Base-by-base conservation (phyloP, 2,329 filamentous ascomycete species). In the Achaetomium macrosporum region DNA sequence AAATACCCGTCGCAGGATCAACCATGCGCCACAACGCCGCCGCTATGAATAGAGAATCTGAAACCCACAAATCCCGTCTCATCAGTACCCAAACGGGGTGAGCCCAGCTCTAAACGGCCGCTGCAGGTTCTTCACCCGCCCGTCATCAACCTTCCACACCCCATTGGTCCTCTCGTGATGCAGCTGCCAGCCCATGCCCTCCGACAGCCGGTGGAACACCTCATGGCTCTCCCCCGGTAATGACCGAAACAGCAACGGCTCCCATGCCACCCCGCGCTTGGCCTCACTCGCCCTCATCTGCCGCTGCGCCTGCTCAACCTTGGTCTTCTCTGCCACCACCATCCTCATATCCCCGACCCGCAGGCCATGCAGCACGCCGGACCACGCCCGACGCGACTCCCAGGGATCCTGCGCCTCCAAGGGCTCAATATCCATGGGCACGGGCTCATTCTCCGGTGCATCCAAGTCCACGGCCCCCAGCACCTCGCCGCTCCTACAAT, bases 231-330 rank as follows among this genome's bases (percentile, higher is more conserved):
- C 63, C 1, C 61, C 65, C 2, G 50, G 43, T 6, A 51, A 36
- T 48, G 60, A 66, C 41, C 54, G 53, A 51, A 72, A 72, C 11
- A 72, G 57, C 47, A 71, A 55, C 11, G 74, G 74, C 58, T 73
- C 65, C 73, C 73, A 77, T 0, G 55, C 60, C 11, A 66, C 61
- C 6, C 73, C 73, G 35, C 64, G 63, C 13, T 76, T 76, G 60
- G 79, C 79, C 67, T 93, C 88, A 50, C 78, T 71, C 61, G 80
- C 81, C 55, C 90, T 79, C 73, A 92, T 75, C 55, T 85, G 82
- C 13, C 90, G 78, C 71, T 96, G 90, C 29, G 82, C 81, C 63
- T 91, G 85, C 68, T 96, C 90, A 52, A 96, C 87, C 64, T 84
- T 83, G 8, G 79, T 81, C 73, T 96, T 96, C 64, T 90, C 85